Percentiles rank a stretch among this genome's conserved stretches.
phyloP scores from a whole-genome alignment of 1,139 yeast genomes.

The Pichia sp. region DNA sequence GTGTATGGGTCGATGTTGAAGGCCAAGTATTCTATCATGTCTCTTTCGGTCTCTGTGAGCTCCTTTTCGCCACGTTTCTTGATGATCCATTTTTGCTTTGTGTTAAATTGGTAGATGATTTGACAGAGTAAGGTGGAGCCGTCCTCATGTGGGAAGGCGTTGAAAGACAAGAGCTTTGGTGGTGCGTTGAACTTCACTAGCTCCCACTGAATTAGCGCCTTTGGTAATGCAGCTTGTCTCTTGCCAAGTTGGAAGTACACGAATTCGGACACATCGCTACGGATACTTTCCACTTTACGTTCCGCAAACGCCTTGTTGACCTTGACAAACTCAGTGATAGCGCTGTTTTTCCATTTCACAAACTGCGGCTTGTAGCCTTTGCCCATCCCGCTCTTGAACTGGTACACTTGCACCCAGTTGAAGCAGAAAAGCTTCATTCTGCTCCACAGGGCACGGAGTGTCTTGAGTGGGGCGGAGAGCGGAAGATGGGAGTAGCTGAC shows the following conservation, averaged over 20 bases:
- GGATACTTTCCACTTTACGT: slow-evolving; percentile 41
- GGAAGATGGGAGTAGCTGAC: slow-evolving; percentile 45
- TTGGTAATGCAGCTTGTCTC: slow-evolving; percentile 55
- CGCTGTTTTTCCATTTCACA: slow-evolving; percentile 68
- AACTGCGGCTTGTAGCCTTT: slow-evolving; percentile 52
- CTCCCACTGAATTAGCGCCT: slow-evolving; percentile 67
- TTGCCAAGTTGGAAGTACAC: slow-evolving; percentile 54
- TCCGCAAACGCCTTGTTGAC: slow-evolving; percentile 67
- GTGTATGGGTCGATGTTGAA: slow-evolving; percentile 72
- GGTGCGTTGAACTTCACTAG: slow-evolving; percentile 60
- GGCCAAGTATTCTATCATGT: slow-evolving; percentile 69
- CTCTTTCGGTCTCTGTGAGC: slow-evolving; percentile 42
- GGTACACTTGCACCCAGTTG: slow-evolving; percentile 61
- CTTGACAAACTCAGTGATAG: slow-evolving; percentile 59
- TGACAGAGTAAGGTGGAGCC: slow-evolving; percentile 56
- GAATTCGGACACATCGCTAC: slow-evolving; percentile 51
- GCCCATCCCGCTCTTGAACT: slow-evolving; percentile 60
- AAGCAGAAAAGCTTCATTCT: slow-evolving; percentile 52
- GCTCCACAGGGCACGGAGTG: slow-evolving; percentile 39
- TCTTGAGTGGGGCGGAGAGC: slow-evolving; percentile 37
- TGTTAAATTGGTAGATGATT: slow-evolving; percentile 69
- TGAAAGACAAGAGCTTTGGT: slow-evolving; percentile 68
- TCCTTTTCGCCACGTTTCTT: slow-evolving; percentile 43
- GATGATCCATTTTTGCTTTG: slow-evolving; percentile 63
- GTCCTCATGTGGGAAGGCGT: slow-evolving; percentile 59